A percentile compares a stretch with the other conserved stretches of the same genome.
Conservation (phyloP, 441 rosid genomes). For the Pelargonium myrrhifolium region DNA sequence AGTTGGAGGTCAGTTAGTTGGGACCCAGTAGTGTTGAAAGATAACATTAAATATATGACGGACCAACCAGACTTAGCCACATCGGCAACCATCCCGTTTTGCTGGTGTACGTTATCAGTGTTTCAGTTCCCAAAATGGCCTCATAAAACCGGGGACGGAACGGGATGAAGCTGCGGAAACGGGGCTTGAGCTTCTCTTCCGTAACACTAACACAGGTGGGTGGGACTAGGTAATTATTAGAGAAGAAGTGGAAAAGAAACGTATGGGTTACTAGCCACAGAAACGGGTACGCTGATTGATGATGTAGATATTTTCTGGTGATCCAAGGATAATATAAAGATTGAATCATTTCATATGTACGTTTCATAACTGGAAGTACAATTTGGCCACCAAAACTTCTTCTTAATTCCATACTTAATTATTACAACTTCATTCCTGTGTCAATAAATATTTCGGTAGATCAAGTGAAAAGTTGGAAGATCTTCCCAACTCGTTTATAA, state of each 20-base stretch:
- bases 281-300: slow-evolving; percentile 18
- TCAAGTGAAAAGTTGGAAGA: too few relatives aligned
- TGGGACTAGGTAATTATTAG: slow-evolving; percentile 22
- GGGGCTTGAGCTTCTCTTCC: slow-evolving; percentile 21
- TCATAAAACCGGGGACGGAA: slow-evolving; percentile 12
- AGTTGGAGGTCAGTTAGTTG: slow-evolving; percentile 13
- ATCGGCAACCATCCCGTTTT: neutral
- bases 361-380: neutral
- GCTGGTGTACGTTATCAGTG: neutral
- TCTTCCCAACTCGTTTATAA: too few relatives aligned
- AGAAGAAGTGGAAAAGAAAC: slow-evolving; percentile 33
- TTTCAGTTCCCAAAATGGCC: neutral
- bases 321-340: slow-evolving; percentile 12
- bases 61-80: slow-evolving; percentile 20
- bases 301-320: neutral
- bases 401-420: too few relatives aligned
- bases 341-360: neutral
- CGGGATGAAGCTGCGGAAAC: slow-evolving; percentile 16
- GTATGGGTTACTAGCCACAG: slow-evolving; percentile 35
- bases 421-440: too few relatives aligned
- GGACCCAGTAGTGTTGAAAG: slow-evolving; percentile 12
- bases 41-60: neutral
- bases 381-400: neutral
- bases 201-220: slow-evolving; percentile 17
- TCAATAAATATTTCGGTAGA: too few relatives aligned